Evolutionary conservation across 306 rosid species (phyloP), one percentile per base, ranked within the genome.

Genomic region (Ceratonia siliqua): DNA sequence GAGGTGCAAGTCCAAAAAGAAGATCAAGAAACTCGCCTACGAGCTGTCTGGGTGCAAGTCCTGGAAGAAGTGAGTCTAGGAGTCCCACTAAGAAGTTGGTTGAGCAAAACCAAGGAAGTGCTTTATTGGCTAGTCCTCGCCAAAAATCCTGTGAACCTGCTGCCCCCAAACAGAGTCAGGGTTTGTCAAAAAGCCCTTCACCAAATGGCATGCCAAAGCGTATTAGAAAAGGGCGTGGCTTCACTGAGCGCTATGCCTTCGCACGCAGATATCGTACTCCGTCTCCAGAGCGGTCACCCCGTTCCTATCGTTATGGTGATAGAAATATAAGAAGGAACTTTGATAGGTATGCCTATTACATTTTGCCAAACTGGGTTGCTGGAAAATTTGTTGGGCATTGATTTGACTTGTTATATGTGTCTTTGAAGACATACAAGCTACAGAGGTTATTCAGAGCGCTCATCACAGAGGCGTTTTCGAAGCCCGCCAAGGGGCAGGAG

Each of bases 211-310:
- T 74, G 73, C 86, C 93, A 64, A 92, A 89, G 87, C 98, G 98
- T 21, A 63, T 92, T 53, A 90, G 96, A 68, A 95, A 92, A 88
- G 99, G 99, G 12, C 98, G 99, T 28, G 99, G 99, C 76, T 95
- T 95, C 78, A 95, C 97, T 54, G 96, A 92, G 32, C 97, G 88
- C 62, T 95, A 82, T 78, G 84, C 97, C 14, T 95, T 83, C 85
- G 98, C 91, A 50, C 97, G 98, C 61, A 89, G 81, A 54, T 95
- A 95, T 67, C 92, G 98, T 9, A 95, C 97, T 84, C 99, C 99
- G 53, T 92, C 98, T 61, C 98, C 99, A 8, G 93, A 82, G 71
- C 81, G 46, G 30, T 90, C 92, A 36, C 79, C 78, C 20, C 85
- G 56, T 5, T 25, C 88, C 36, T 82, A 86, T 63, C 85, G 75